Conservation (phyloP, 2,329 filamentous ascomycete species). For the Cytospora chrysosperma region DNA sequence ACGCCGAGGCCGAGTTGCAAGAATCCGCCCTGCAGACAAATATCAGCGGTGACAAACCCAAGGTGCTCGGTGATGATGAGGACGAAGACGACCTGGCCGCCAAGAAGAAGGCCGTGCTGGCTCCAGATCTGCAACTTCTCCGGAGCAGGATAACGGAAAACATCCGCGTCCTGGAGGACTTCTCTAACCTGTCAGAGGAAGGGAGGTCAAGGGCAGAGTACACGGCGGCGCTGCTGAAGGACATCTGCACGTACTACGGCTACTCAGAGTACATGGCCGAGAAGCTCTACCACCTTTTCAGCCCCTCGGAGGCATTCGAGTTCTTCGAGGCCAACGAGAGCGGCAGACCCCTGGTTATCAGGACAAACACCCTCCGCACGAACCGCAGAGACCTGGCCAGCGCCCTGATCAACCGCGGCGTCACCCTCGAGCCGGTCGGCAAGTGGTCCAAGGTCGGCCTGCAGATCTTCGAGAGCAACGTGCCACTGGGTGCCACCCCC, state of each 20-base stretch:
- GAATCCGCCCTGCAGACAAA: slow-evolving; percentile 90
- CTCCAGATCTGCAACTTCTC: slow-evolving; percentile 86
- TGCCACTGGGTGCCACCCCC: slow-evolving; percentile 87
- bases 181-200: slow-evolving; percentile 76
- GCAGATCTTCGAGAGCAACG: slow-evolving; percentile 88
- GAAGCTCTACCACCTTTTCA: slow-evolving; percentile 91
- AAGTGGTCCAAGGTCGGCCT: slow-evolving; percentile 99
- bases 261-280: slow-evolving; percentile 94
- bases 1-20: slow-evolving; percentile 81
- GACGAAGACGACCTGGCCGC: slow-evolving; percentile 43
- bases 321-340: slow-evolving; percentile 99
- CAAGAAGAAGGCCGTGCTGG: slow-evolving; percentile 55
- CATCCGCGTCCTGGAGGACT: slow-evolving; percentile 86
- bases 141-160: slow-evolving; percentile 89
- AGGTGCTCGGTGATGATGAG: slow-evolving; percentile 37
- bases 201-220: slow-evolving; percentile 86
- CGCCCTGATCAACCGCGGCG: slow-evolving; percentile 90
- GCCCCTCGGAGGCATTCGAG: slow-evolving; percentile 89
- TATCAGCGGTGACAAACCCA: slow-evolving; percentile 61
- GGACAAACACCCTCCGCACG: slow-evolving; percentile 89
- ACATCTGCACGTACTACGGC: slow-evolving; percentile 95
- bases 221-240: slow-evolving; percentile 79
- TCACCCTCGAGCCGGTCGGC: slow-evolving; percentile 92
- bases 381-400: slow-evolving; percentile 81
- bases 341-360: slow-evolving; percentile 87